phyloP scores from a whole-genome alignment of 208 protist genomes.

The Trypanosoma vivax region DNA sequence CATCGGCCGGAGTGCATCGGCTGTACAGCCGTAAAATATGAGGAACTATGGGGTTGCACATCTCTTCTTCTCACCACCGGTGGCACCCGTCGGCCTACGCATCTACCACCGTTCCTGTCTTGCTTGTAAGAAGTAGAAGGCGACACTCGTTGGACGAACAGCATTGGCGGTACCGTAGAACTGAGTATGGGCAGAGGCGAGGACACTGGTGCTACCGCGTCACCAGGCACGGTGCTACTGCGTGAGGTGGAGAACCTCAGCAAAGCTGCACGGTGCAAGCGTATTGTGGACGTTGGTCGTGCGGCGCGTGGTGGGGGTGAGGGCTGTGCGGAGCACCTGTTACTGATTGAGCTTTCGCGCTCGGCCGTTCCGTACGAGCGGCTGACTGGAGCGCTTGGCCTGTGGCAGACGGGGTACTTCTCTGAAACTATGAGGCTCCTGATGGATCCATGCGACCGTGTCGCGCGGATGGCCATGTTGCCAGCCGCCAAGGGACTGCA shows the following conservation, averaged over 20 bases:
- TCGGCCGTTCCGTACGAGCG: constrained; percentile 15
- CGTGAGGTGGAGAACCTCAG: constrained; percentile 6
- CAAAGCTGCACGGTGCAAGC: not conserved
- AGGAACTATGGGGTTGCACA: too few relatives aligned
- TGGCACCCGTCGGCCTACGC: too few relatives aligned
- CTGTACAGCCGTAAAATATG: too few relatives aligned
- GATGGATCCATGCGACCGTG: constrained; percentile 6
- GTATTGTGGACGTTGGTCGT: constrained; percentile 11
- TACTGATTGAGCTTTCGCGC: constrained; percentile 10
- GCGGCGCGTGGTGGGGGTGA: not conserved
- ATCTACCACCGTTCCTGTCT: too few relatives aligned
- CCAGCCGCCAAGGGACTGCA: constrained; percentile 1
- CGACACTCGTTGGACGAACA: not conserved
- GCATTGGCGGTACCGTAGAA: not conserved
- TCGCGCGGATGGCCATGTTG: constrained; percentile 9
- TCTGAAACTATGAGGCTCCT: constrained; percentile 8
- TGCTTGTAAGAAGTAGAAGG: too few relatives aligned
- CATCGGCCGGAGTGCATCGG: too few relatives aligned
- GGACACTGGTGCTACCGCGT: not conserved
- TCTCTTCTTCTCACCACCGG: too few relatives aligned
- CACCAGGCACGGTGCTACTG: constrained; percentile 1
- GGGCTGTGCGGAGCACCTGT: not conserved
- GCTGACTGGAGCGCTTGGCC: constrained; percentile 7
- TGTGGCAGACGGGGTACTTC: not conserved
- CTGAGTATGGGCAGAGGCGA: not conserved